Evolutionary conservation across 163 green algal species (phyloP).

Genomic region (Trebouxia gelatinosa): DNA sequence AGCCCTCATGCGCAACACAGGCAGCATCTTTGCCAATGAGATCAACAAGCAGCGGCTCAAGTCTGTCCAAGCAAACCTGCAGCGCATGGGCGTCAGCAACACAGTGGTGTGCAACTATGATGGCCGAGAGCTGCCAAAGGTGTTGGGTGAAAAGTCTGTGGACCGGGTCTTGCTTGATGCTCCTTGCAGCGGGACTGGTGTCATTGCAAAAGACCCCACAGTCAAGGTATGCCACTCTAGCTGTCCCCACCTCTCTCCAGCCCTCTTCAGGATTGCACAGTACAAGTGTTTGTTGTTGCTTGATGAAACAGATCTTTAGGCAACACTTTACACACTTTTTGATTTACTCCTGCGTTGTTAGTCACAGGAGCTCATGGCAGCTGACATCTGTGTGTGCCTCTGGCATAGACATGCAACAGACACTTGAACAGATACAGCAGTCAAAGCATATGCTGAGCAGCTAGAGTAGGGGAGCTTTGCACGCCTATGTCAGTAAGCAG

Average conservation of each 20-base stretch:
- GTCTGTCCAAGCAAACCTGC: slow-evolving; percentile 88
- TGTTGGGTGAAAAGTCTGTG: slow-evolving; percentile 78
- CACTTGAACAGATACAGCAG: no score
- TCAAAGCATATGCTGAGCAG: no score
- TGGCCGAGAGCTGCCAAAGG: slow-evolving; percentile 73
- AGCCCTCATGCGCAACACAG: slow-evolving; percentile 95
- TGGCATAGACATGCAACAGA: no score
- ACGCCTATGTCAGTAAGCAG: no score
- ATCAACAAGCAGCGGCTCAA: slow-evolving; percentile 87
- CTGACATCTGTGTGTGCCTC: no score
- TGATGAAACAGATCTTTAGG: no score
- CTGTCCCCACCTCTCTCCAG: background rate
- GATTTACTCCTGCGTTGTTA: no score
- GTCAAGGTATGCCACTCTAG: slow-evolving; percentile 91
- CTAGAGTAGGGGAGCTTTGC: no score
- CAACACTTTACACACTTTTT: no score
- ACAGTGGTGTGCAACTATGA: slow-evolving; percentile 96
- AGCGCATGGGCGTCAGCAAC: slow-evolving; percentile 96
- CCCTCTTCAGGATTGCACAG: background rate
- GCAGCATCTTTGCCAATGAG: slow-evolving; percentile 97
- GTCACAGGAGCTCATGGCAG: no score
- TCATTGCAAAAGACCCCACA: slow-evolving; percentile 93
- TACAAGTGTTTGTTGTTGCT: no score
- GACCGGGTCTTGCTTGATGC: slow-evolving; percentile 98
- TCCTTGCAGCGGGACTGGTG: slow-evolving; percentile 94